phyloP scores from a whole-genome alignment of 2,329 filamentous ascomycete genomes.

The Dryadomyces quercivorus region DNA sequence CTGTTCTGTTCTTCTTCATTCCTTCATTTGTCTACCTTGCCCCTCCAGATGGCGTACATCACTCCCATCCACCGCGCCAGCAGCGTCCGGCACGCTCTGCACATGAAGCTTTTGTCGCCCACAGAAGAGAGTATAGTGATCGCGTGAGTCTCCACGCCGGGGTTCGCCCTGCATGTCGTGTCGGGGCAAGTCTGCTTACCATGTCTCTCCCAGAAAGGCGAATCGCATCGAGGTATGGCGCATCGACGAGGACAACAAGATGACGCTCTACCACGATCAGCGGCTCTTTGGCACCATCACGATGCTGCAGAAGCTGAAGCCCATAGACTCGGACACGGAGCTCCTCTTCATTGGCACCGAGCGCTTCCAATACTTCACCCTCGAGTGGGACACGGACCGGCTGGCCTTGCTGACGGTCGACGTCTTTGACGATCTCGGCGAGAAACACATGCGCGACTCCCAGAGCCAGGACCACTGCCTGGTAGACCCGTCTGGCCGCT shows the following conservation, averaged over 20 bases:
- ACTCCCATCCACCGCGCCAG: constrained; percentile 87
- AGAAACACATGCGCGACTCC: constrained; percentile 58
- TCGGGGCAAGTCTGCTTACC: neutral
- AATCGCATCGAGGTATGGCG: constrained; percentile 81
- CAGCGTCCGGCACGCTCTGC: constrained; percentile 80
- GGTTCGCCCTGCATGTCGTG: too few relatives aligned
- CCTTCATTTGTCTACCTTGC: too few relatives aligned
- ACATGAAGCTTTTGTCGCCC: constrained; percentile 59
- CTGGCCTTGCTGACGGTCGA: constrained; percentile 38
- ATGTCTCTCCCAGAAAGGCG: constrained; percentile 50
- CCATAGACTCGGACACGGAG: constrained; percentile 61
- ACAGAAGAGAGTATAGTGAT: constrained; percentile 75
- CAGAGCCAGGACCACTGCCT: constrained; percentile 74
- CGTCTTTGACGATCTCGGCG: constrained; percentile 38
- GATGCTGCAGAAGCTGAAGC: constrained; percentile 70
- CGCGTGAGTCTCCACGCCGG: constrained; percentile 48
- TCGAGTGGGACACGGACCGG: constrained; percentile 61
- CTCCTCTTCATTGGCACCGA: constrained; percentile 90
- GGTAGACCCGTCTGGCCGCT: constrained; percentile 65
- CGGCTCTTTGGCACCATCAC: constrained; percentile 76
- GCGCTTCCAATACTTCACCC: constrained; percentile 78
- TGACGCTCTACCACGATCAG: constrained; percentile 54
- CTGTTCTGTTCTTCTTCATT: neutral
- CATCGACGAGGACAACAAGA: constrained; percentile 50
- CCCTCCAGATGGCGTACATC: constrained; percentile 95